Conservation (phyloP, 2,329 filamentous ascomycete genomes). For the Bipolaris victoriae region DNA sequence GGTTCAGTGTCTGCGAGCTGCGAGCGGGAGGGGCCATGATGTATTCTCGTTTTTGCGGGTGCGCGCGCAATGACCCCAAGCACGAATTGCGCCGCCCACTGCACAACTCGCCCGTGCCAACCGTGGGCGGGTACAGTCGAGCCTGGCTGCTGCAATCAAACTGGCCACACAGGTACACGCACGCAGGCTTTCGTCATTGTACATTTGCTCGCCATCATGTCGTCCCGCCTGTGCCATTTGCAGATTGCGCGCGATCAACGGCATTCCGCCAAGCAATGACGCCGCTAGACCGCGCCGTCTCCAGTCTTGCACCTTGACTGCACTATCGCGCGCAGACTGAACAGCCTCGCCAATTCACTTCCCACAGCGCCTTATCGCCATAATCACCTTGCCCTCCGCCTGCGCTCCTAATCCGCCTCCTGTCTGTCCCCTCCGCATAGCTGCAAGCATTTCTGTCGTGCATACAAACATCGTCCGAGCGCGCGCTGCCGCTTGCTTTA, state of each 20-base stretch:
- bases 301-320: conserved; percentile 15
- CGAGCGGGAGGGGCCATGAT: conserved; percentile 27
- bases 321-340: conserved; percentile 14
- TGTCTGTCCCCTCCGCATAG: conserved; percentile 5
- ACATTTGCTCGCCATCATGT: conserved; percentile 14
- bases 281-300: conserved; percentile 20
- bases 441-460: conserved; percentile 26
- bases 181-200: conserved; percentile 26
- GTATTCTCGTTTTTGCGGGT: not conserved
- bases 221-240: not conserved
- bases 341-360: conserved; percentile 31
- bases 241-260: conserved; percentile 9
- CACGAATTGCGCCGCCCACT: conserved; percentile 18
- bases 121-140: conserved; percentile 2
- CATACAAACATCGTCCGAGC: conserved; percentile 28
- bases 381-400: conserved; percentile 14
- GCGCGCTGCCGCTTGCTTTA: conserved; percentile 32
- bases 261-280: conserved; percentile 18
- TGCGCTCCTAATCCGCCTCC: conserved; percentile 19
- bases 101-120: conserved; percentile 19
- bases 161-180: not conserved
- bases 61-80: not conserved
- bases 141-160: conserved; percentile 21
- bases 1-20: no score
- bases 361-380: conserved; percentile 10